Percentiles rank a stretch among this genome's conserved stretches.
Conservation (phyloP, 805 yeast genomes). For the Hanseniaspora opuntiae region DNA sequence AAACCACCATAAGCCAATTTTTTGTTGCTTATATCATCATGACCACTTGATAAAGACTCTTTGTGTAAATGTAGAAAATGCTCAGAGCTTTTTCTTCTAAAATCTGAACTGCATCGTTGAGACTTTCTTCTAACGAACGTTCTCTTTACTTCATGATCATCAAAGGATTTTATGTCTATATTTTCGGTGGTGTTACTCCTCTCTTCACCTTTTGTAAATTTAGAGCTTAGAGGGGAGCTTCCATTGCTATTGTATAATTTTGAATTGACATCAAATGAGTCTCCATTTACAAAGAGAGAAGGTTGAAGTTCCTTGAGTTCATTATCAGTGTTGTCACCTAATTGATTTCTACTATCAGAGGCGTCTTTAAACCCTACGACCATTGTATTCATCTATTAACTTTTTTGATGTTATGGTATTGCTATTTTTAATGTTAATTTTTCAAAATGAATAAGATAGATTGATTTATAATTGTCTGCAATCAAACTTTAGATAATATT, state of each 20-base stretch:
- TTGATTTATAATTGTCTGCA: background rate
- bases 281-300: background rate
- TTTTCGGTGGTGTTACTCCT: background rate
- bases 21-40: background rate
- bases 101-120: background rate
- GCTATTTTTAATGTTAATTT: background rate
- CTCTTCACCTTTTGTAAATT: background rate
- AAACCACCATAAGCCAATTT: background rate
- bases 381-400: background rate
- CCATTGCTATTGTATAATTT: background rate
- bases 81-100: conserved; percentile 7
- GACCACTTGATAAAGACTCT: background rate
- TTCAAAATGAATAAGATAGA: background rate
- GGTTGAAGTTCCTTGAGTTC: conserved; percentile 1
- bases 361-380: background rate
- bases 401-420: background rate
- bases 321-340: background rate
- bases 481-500: background rate
- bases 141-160: background rate
- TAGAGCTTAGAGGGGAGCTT: background rate
- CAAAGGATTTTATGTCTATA: background rate
- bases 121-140: background rate
- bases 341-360: background rate
- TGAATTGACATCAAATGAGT: background rate
- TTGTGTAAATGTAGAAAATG: background rate